Conservation (phyloP, 75 land plant genomes). For the Ceratopteris richardii region DNA sequence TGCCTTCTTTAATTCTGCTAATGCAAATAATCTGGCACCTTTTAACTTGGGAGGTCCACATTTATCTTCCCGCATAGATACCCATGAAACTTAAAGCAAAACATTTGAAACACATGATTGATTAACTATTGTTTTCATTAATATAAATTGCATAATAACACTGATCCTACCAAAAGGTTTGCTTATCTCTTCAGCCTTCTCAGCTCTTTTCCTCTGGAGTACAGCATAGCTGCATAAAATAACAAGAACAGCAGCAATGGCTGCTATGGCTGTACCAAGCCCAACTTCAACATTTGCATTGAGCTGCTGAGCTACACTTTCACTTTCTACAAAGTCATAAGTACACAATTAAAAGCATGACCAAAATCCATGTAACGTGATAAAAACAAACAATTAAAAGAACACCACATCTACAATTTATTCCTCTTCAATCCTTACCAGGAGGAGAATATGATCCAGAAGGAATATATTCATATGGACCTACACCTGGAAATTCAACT, state of each 20-base stretch:
- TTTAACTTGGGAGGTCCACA: constrained; percentile 24
- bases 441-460: constrained; percentile 5
- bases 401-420: no score
- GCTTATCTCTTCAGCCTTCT: constrained; percentile 22
- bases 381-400: no score
- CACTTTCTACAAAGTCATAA: background rate
- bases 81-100: constrained; percentile 38
- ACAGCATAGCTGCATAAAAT: constrained; percentile 42
- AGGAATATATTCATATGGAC: constrained; percentile 6
- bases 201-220: constrained; percentile 48
- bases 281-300: constrained; percentile 36
- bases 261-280: constrained; percentile 36
- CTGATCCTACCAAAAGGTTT: constrained; percentile 53
- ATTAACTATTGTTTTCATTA: background rate
- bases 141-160: background rate
- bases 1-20: constrained; percentile 21
- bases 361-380: background rate
- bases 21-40: constrained; percentile 19
- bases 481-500: constrained; percentile 1
- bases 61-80: constrained; percentile 18
- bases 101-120: background rate
- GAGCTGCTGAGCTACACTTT: constrained; percentile 1
- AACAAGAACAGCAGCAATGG: constrained; percentile 25
- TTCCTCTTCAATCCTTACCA: background rate
- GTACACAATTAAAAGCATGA: background rate